phyloP scores from a whole-genome alignment of 2,329 filamentous ascomycete species.

The Metarhizium anisopliae region DNA sequence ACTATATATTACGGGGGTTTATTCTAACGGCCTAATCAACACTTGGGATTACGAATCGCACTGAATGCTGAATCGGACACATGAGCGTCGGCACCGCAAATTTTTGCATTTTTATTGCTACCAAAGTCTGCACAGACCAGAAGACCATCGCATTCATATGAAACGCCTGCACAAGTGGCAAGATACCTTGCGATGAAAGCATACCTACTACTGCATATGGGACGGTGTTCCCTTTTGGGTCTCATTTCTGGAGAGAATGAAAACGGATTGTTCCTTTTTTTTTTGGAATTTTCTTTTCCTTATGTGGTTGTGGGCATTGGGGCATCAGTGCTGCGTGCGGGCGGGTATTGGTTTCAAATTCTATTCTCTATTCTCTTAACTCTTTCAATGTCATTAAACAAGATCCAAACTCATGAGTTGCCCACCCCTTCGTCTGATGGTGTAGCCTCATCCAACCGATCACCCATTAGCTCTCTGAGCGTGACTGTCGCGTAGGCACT shows the following conservation, averaged over 20 bases:
- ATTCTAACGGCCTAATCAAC: not conserved
- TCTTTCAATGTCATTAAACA: not conserved
- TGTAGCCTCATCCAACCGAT: conserved; percentile 19
- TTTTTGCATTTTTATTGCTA: not conserved
- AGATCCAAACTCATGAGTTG: not conserved
- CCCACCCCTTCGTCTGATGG: not conserved
- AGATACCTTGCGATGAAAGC: not conserved
- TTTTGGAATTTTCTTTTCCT: not conserved
- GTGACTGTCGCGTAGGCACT: conserved; percentile 84
- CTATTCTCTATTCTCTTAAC: not conserved
- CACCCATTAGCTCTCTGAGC: conserved; percentile 65
- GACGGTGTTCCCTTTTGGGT: not conserved
- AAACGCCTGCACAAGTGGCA: not conserved
- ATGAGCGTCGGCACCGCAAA: not conserved
- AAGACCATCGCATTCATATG: conserved; percentile 1
- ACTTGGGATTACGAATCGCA: not conserved
- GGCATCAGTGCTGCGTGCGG: conserved; percentile 1
- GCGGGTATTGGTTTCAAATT: not conserved
- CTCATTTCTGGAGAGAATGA: not conserved
- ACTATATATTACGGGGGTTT: not conserved
- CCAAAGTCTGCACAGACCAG: not conserved
- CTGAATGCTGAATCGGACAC: not conserved
- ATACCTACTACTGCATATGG: not conserved
- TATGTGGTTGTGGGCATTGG: not conserved
- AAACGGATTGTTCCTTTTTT: not conserved